Base-by-base conservation (phyloP, 2,329 filamentous ascomycete genomes). In the Calonectria hawksworthii region DNA sequence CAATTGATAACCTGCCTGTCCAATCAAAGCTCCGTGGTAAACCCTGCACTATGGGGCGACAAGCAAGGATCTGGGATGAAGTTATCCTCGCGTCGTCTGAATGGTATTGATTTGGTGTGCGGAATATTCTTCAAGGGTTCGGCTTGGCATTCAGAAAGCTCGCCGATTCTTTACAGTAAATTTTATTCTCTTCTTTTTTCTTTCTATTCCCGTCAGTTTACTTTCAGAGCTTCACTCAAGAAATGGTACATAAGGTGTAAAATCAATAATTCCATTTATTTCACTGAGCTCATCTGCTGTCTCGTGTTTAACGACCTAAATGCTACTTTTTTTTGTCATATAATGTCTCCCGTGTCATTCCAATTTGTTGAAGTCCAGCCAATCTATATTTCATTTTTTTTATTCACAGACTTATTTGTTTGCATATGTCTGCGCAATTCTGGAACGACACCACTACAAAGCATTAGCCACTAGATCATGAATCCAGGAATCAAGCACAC, bases 361-460 rank as follows among this genome's bases (percentile, higher is more conserved):
- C n/a, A 23, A 47, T n/a, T n/a, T n/a, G 3, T 13, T 10, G 7
- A 23, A 13, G 9, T 1, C 9, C 44, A 47, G 6, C 18, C 41
- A 47, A n/a, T 47, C 10, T 61, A 38, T 13, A 38, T 38, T 13
- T 7, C 7, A 41, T n/a, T n/a, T n/a, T n/a, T n/a, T n/a, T n/a
- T n/a, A n/a, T n/a, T n/a, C n/a, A n/a, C n/a, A n/a, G n/a, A n/a
- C n/a, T n/a, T n/a, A n/a, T n/a, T n/a, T n/a, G n/a, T n/a, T n/a
- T n/a, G n/a, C 56, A 41, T 61, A 61, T 41, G 56, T 61, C 34
- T 61, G 34, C n/a, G 56, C 56, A 28, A 61, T 61, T 61, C 56
- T 61, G 10, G 23, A 28, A 4, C 56, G 56, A 28, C 56, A 61
- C 56, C 56, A 61, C 56, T 61, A 6, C 26, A 18, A 14, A 41